Conservation (phyloP, 306 rosid species). For the Rosa lucieae region DNA sequence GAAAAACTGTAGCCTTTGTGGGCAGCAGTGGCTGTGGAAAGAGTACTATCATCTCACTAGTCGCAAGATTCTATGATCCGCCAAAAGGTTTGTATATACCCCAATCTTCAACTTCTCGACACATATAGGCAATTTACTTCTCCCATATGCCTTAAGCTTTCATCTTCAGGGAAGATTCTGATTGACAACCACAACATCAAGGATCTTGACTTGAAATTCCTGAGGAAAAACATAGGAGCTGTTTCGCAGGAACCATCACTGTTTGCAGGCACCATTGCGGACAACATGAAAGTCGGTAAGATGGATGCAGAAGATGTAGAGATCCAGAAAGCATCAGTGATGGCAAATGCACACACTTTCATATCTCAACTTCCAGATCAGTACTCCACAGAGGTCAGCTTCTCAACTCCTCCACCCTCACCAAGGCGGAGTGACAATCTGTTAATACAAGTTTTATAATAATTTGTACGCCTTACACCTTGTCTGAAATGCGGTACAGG, state of each 20-base stretch:
- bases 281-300: conserved; percentile 73
- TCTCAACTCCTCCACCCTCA: neutral
- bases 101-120: neutral
- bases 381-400: conserved; percentile 70
- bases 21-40: conserved; percentile 97
- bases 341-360: conserved; percentile 81
- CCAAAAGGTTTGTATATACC: conserved; percentile 42
- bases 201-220: conserved; percentile 70
- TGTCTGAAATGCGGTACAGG: conserved; percentile 34
- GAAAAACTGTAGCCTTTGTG: conserved; percentile 74
- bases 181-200: conserved; percentile 63
- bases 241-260: conserved; percentile 88
- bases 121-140: neutral
- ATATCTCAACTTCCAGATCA: conserved; percentile 74
- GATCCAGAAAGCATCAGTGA: conserved; percentile 56
- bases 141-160: neutral
- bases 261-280: conserved; percentile 67
- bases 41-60: conserved; percentile 80
- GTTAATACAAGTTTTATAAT: neutral
- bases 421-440: neutral
- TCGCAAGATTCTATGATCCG: conserved; percentile 78
- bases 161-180: conserved; percentile 59
- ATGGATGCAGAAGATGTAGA: conserved; percentile 67
- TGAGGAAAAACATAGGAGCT: conserved; percentile 64
- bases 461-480: neutral